These are phyloP conservation scores for Beauveria caledonica DNA, from an alignment of 2,329 filamentous ascomycete genomes.

Conservation along the genomic window DNA sequence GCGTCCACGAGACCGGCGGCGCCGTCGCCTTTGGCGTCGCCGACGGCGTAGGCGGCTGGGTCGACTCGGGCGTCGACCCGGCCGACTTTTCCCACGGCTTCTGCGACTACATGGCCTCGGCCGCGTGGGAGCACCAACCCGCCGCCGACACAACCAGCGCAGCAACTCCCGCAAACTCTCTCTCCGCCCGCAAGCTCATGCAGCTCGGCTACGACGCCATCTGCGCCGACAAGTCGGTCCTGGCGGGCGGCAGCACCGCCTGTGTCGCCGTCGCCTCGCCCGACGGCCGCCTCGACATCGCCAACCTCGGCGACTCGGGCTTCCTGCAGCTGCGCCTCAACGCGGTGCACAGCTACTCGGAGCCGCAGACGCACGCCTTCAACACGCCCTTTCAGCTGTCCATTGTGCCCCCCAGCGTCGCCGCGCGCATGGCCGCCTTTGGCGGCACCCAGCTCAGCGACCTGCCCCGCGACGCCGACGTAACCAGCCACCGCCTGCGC, in stretches of 20 bases:
- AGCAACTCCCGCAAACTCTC: constrained; percentile 15
- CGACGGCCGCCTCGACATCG: constrained; percentile 72
- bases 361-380: constrained; percentile 90
- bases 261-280: constrained; percentile 71
- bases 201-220: constrained; percentile 79
- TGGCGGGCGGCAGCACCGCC: constrained; percentile 84
- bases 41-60: constrained; percentile 94
- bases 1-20: constrained; percentile 61
- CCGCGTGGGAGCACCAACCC: constrained; percentile 50
- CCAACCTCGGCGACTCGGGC: constrained; percentile 92
- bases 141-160: constrained; percentile 9
- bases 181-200: constrained; percentile 63
- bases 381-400: constrained; percentile 96
- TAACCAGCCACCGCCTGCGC: constrained; percentile 66
- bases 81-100: constrained; percentile 92
- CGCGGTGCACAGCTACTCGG: constrained; percentile 73
- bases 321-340: constrained; percentile 82
- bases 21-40: constrained; percentile 80
- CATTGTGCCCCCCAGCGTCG: constrained; percentile 72
- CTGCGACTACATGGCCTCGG: constrained; percentile 84
- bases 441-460: constrained; percentile 77
- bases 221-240: constrained; percentile 62
- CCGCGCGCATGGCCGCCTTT: constrained; percentile 73
- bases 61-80: constrained; percentile 84
- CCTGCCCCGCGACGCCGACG: constrained; percentile 72